Base-by-base conservation (phyloP, 2,329 filamentous ascomycete genomes). In the Talaromyces funiculosus region DNA sequence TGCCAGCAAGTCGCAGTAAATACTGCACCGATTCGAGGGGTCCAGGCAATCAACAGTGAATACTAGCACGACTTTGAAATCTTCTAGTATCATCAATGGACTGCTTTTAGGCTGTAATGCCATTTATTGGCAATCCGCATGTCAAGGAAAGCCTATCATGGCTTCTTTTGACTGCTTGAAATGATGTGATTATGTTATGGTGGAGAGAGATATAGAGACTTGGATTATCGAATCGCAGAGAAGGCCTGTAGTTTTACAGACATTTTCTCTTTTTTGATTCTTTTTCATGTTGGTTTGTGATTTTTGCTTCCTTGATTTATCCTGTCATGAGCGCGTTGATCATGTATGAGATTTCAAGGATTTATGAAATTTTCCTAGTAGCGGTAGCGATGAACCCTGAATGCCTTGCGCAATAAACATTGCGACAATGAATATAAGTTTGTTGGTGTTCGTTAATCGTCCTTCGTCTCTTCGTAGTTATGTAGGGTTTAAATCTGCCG, bases 1-100 rank as follows among this genome's bases (percentile, higher is more conserved):
- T 72, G 83, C 84, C 70, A 75, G 76, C 68, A 78, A 79, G 75
- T 68, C 83, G 67, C 84, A 88, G 60, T 61, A 61, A 61, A 57
- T 43, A 47, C 47, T 57, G 42, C 31, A 33, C 49, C 14, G 66
- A 60, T 60, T 22, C 24, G 61, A 57, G 38, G 67, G 64, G 69
- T 71, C 65, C 63, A 43, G 59, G 53, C 53, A 61, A 61, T 42
- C 37, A 12, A 40, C 29, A 51, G 9, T 51, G 47, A 22, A 14
- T 35, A 22, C 26, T 49, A 29, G 24, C 26, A 20, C 12, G 33
- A 58, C n/a, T 47, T 26, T 51, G 5, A 24, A 24, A 37, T 53
- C 51, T n/a, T 24, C 31, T 40, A 37, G 43, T 40, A 29, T 49
- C 55, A 57, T 49, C 56, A 29, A 53, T 31, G 56, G 56, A 53